Base-by-base conservation (phyloP, 305 asterid species). In the Ajuga reptans region DNA sequence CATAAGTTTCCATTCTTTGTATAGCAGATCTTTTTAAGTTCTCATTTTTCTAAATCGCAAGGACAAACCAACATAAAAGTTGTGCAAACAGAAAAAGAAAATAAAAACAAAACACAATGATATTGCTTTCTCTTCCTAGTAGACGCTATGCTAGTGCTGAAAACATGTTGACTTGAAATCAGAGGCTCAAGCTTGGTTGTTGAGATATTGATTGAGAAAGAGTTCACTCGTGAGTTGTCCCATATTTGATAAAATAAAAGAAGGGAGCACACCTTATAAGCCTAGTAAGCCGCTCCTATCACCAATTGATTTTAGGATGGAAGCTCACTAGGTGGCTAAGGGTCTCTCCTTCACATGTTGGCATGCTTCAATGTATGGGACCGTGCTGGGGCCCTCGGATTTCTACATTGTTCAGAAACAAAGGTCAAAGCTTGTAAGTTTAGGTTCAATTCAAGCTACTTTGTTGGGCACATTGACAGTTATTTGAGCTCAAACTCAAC, bases 31-130 rank as follows among this genome's bases (percentile, higher is more conserved):
- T 29, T 51, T 39, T 52, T 21, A 6, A 34, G 4, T 66, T 24
- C 16, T 51, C 15, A 51, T 66, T 31, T 51, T 50, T 49, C 9
- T 17, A 29, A 17, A 0, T 31, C 47, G 11, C 18, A 41, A 11
- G 34, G 46, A 54, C 0, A 60, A 67, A 57, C 65, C 45, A 68
- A 34, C 68, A 69, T 50, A 16, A 70, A 34, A 49, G 61, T 34
- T 18, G 11, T 61, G 54, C 17, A 71, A 21, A 31, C 39, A 39
- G 12, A 62, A 6, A 31, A 37, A 31, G 39, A 62, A 63, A 50
- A 71, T 29, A 56, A 51, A 50, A 59, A 45, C 12, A 39, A 41
- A 52, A 64, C 43, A 65, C n/a, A 36, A 50, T 16, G 52, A 42
- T 14, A 64, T 46, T 39, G 60, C 34, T 71, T 34, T 66, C 52